Evolutionary conservation across 2,329 filamentous ascomycete species (phyloP).

Genomic region (Colletotrichum higginsianum): DNA sequence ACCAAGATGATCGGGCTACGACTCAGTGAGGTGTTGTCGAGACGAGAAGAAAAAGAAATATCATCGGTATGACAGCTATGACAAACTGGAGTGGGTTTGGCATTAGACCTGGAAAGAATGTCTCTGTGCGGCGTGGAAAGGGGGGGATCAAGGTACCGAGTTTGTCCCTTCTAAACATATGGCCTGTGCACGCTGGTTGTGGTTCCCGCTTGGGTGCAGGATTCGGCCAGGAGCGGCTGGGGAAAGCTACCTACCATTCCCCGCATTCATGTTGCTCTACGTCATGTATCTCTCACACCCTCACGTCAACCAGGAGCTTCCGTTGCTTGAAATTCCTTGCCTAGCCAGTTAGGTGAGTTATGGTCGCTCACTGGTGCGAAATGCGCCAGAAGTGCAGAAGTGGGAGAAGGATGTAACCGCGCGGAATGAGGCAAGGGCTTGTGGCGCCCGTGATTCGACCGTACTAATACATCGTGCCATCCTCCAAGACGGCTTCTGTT

Average conservation of each 20-base stretch:
- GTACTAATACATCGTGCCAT: constrained; percentile 42
- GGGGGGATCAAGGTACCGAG: neutral
- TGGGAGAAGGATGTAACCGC: constrained; percentile 31
- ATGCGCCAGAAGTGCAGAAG: constrained; percentile 27
- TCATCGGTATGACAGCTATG: constrained; percentile 12
- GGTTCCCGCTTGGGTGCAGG: constrained; percentile 17
- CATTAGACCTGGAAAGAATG: neutral
- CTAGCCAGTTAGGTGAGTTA: constrained; percentile 5
- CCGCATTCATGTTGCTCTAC: constrained; percentile 45
- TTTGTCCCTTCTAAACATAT: constrained; percentile 13
- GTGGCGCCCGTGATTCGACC: constrained; percentile 27
- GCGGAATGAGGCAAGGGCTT: constrained; percentile 33
- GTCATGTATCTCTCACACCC: constrained; percentile 48
- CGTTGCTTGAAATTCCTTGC: constrained; percentile 27
- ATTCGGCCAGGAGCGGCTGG: constrained; percentile 29
- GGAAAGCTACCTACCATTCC: constrained; percentile 44
- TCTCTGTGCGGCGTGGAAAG: neutral
- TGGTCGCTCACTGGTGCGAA: constrained; percentile 32
- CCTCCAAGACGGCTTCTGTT: neutral
- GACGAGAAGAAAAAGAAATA: neutral
- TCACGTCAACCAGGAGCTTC: constrained; percentile 26
- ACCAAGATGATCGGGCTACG: neutral
- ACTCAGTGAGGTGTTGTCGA: neutral
- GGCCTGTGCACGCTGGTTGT: constrained; percentile 21
- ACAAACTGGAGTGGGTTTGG: neutral